Evolutionary conservation across 2,329 filamentous ascomycete species (phyloP).

Genomic region (Colletotrichum theobromicola): DNA sequence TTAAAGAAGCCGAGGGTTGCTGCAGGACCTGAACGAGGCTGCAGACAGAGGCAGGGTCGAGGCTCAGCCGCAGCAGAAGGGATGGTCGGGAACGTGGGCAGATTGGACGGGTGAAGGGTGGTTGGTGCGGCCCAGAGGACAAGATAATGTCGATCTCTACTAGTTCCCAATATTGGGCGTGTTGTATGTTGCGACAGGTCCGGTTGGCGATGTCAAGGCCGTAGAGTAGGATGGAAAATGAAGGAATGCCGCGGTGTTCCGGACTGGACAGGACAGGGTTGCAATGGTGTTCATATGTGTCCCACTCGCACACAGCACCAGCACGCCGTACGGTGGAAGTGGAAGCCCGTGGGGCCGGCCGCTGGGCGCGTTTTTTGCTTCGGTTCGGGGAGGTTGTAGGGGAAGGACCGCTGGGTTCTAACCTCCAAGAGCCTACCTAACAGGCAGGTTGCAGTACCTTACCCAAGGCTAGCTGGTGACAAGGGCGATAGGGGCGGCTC

Average conservation of each 20-base stretch:
- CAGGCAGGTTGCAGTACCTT: not conserved
- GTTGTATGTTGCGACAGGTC: not conserved
- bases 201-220: slow-evolving; percentile 3
- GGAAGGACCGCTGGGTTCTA: not conserved
- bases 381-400: slow-evolving; percentile 5
- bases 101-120: not conserved
- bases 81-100: not conserved
- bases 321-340: not conserved
- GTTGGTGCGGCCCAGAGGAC: not conserved
- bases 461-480: not conserved
- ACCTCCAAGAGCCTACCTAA: not conserved
- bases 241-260: slow-evolving; percentile 21
- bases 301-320: slow-evolving; percentile 2
- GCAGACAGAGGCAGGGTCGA: slow-evolving; percentile 16
- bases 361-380: slow-evolving; percentile 12
- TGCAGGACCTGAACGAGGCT: slow-evolving; percentile 13
- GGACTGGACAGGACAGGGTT: slow-evolving; percentile 21
- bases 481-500: slow-evolving; percentile 2
- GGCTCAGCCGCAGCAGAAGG: not conserved
- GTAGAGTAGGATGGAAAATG: slow-evolving; percentile 16
- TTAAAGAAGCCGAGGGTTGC: slow-evolving; percentile 16
- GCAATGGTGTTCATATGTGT: slow-evolving; percentile 23
- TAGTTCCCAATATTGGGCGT: not conserved
- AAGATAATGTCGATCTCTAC: not conserved
- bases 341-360: slow-evolving; percentile 20